Evolutionary conservation across 2,329 filamentous ascomycete genomes (phyloP).

Genomic region (Penicillium sp.): DNA sequence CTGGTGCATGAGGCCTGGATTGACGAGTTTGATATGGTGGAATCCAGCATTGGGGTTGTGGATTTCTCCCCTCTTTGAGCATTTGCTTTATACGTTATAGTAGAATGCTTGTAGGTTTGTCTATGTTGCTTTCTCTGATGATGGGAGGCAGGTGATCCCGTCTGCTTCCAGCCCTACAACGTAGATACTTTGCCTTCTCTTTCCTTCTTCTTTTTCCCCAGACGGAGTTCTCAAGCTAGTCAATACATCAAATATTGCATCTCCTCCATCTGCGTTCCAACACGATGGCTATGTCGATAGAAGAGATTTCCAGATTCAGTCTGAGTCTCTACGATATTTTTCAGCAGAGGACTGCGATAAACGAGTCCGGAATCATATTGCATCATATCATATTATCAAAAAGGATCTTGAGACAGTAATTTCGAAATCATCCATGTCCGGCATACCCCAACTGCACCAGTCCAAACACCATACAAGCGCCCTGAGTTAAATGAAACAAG

Average conservation of each 20-base stretch:
- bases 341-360: background rate
- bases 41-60: background rate
- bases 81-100: background rate
- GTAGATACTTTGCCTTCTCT: background rate
- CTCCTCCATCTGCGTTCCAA: too few relatives aligned
- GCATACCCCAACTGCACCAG: conserved; percentile 20
- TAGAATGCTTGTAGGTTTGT: background rate
- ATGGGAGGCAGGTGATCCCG: too few relatives aligned
- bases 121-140: conserved; percentile 1
- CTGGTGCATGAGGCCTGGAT: conserved; percentile 9
- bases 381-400: conserved; percentile 1
- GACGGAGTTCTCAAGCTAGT: too few relatives aligned
- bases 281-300: too few relatives aligned
- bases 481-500: conserved; percentile 15
- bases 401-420: background rate
- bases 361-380: conserved; percentile 8
- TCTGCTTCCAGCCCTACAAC: too few relatives aligned
- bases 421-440: conserved; percentile 20
- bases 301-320: too few relatives aligned
- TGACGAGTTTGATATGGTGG: background rate
- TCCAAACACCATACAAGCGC: conserved; percentile 28
- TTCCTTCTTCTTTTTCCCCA: too few relatives aligned
- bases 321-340: too few relatives aligned
- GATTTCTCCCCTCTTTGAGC: background rate
- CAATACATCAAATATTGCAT: too few relatives aligned